A percentile compares a stretch with the other conserved stretches of the same genome.
Conservation (phyloP, 257 asterid species). For the Solanum etuberosum region DNA sequence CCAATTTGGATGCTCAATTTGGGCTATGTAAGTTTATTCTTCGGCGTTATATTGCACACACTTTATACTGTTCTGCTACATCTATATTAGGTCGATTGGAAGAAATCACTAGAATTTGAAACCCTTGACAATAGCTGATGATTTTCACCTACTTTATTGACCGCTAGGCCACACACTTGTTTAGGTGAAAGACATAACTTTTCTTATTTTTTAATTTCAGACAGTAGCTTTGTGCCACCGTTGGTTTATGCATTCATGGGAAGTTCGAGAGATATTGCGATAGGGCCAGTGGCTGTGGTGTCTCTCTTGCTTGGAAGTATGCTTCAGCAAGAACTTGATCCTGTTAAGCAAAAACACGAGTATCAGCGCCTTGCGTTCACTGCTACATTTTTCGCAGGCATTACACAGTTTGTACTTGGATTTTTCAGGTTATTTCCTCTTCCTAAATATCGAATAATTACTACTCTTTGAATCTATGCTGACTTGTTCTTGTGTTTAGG, state of each 20-base stretch:
- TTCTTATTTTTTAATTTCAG: slow-evolving; percentile 18
- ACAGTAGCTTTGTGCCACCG: slow-evolving; percentile 75
- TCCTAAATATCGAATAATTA: background rate
- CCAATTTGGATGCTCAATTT: slow-evolving; percentile 52
- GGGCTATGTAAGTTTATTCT: slow-evolving; percentile 49
- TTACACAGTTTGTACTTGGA: slow-evolving; percentile 52
- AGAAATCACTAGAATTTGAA: background rate
- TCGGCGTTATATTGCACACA: background rate
- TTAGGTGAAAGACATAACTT: background rate
- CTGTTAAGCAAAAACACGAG: slow-evolving; percentile 28
- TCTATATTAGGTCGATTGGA: background rate
- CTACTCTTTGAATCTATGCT: background rate
- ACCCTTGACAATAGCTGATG: background rate
- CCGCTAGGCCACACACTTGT: background rate
- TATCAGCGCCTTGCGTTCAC: slow-evolving; percentile 63
- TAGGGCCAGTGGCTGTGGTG: slow-evolving; percentile 81
- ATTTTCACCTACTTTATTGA: background rate
- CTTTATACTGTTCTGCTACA: background rate
- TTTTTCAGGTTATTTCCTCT: slow-evolving; percentile 39
- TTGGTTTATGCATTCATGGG: slow-evolving; percentile 72
- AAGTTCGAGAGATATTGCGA: slow-evolving; percentile 79
- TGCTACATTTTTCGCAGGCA: slow-evolving; percentile 69
- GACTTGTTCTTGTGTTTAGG: slow-evolving; percentile 12
- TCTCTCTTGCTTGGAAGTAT: slow-evolving; percentile 63
- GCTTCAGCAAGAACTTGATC: slow-evolving; percentile 53